Base-by-base conservation (phyloP, 768 basidiomycete genomes). In the Pluteus cervinus region DNA sequence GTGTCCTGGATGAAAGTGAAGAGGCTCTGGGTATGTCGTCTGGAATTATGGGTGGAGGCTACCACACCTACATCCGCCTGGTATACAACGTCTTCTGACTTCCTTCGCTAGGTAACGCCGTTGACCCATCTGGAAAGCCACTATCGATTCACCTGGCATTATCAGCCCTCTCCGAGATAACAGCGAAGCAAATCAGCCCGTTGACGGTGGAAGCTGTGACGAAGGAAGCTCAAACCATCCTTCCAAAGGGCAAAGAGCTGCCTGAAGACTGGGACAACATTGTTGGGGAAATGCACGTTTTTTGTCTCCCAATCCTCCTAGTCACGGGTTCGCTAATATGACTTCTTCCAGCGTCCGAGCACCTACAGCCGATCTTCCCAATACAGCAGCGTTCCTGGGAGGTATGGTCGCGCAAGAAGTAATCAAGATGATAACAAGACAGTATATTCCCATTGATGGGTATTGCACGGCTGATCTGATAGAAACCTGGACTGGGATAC, bases 371-470 rank as follows among this genome's bases (percentile, higher is more conserved):
- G 90, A 94, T 50, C 62, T 98, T 3, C 94, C 94, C 5, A 98
- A 92, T 47, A 92, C 82, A 2, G 89, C 94, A 0, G 93, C 93
- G 2, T 79, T 98, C 52, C 66, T 97, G 1, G 96, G 96, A 1
- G 96, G 96, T 2, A 59, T 98, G 24, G 83, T 97, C 14, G 91
- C 93, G 17, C 96, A 99, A 50, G 96, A 99, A 55, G 80, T 81
- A 5, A 98, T 98, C 71, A 98, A 99, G 72, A 72, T 98, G 62
- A 83, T 94, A 51, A 99, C 94, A 40, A 81, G 79, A 51, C 96
- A 99, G 60, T 99, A 99, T 55, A 73, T 93, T 10, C 93, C 96
- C 6, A 73, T 94, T 45, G 77, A 83, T 43, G 87, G 89, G 10
- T 83, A 82, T 46, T 87, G 85, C 49, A 70, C 89, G 16, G 66